Base-by-base conservation (phyloP, 257 asterid species). In the Rubia yunnanensis region DNA sequence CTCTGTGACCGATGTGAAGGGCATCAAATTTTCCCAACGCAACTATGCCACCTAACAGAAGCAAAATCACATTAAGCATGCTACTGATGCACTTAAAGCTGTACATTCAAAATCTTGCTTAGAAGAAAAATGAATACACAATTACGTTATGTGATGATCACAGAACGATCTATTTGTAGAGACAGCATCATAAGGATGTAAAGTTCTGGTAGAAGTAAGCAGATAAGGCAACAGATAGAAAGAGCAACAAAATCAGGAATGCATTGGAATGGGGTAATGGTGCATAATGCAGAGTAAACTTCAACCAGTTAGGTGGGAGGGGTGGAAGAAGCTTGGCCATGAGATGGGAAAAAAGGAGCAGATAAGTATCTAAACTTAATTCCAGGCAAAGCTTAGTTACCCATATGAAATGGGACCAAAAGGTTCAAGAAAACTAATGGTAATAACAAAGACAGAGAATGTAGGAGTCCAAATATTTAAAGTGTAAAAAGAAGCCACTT, bases 1-100 rank as follows among this genome's bases (percentile, higher is more conserved):
- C 96, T 57, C 99, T 89, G 67, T 92, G 99, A 77, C 99, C 99
- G 60, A 89, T 83, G 73, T 92, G 99, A 78, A 92, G 97, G 67
- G 99, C 99, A 75, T 92, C 99, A 72, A 92, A 92, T 83, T 89
- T 92, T 67, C 99, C 99, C 74, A 92, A 69, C 63, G 99, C 99
- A 53, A 92, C 97, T 62, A 92, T 79, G 60, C 97, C 99, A 53
- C 99, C 99, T 89, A 64, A 71, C 39, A 46, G 59, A 63, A 65
- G n/a, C 70, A 74, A 67, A 31, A 67, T 69, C 55, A 63, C 28
- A 35, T 24, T 52, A 48, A 36, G 70, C 49, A 66, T 24, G 46
- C 39, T 62, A 63, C 9, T 34, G 57, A 52, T 15, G 30, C 18
- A 31, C 11, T 60, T 15, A 2, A 22, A 30, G 53, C 14, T 34